Evolutionary conservation across 345 rosid genomes (phyloP).

Genomic region (Geranium brycei): DNA sequence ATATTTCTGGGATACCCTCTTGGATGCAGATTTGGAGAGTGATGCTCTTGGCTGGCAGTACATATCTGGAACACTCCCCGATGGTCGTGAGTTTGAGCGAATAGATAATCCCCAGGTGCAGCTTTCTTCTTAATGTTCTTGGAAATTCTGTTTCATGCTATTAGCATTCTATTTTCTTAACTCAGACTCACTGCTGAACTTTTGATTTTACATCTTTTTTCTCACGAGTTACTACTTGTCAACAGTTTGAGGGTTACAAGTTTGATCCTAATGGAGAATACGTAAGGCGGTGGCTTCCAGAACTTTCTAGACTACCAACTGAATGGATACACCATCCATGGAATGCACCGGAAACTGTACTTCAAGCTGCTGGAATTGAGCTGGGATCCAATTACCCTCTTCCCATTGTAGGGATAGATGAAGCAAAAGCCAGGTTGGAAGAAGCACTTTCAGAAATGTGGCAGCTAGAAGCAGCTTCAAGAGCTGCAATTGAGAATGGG

Average conservation of each 20-base stretch:
- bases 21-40: constrained; percentile 93
- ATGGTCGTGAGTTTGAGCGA: constrained; percentile 78
- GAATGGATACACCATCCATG: constrained; percentile 99
- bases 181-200: too few relatives aligned
- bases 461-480: constrained; percentile 90
- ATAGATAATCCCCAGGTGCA: constrained; percentile 85
- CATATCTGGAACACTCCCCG: constrained; percentile 88
- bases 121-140: neutral
- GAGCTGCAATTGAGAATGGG: constrained; percentile 88
- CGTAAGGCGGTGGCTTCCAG: constrained; percentile 96
- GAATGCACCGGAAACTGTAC: constrained; percentile 87
- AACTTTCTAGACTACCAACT: constrained; percentile 87
- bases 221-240: too few relatives aligned
- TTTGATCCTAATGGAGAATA: constrained; percentile 91
- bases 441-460: constrained; percentile 86
- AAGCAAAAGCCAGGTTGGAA: constrained; percentile 70
- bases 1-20: constrained; percentile 95
- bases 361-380: constrained; percentile 95
- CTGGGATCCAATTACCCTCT: constrained; percentile 93
- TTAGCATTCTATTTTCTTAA: neutral
- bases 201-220: too few relatives aligned
- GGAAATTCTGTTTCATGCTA: neutral
- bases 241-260: constrained; percentile 86
- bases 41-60: constrained; percentile 99
- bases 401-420: constrained; percentile 68